Base-by-base conservation (phyloP, 768 basidiomycete species). In the Kwoniella sp. region DNA sequence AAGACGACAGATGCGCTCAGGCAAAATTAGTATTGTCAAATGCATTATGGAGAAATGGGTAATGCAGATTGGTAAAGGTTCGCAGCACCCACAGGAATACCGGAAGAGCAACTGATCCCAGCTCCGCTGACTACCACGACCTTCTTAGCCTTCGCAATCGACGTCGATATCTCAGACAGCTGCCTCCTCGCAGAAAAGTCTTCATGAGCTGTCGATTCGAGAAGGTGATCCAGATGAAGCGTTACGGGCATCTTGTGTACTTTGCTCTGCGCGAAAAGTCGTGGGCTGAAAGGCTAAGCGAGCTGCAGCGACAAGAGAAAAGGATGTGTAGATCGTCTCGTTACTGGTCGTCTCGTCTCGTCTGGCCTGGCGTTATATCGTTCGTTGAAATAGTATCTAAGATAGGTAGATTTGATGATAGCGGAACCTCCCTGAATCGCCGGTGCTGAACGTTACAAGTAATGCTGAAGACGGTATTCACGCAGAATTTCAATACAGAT, bases 51-150 rank as follows among this genome's bases (percentile, higher is more conserved):
- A 9, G 51, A 53, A 11, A 23, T 25, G 25, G 23, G 22, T 26
- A 34, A 52, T 3, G 9, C 22, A 48, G 31, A 45, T 11, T 45
- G n/a, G n/a, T n/a, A n/a, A n/a, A n/a, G n/a, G n/a, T n/a, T 45
- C 5, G 37, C 31, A 9, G 41, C 17, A 84, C 91, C 70, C 75
- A 97, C 95, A 11, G 94, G 95, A 77, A 99, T 96, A 61, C 95
- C 95, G 77, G 89, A 91, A 25, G 92, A 92, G 82, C 93, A 97
- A 25, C 93, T 95, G 68, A 98, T 94, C 57, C 95, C 95, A 3
- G 95, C 95, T 25, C 95, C 95, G 37, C 92, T 92, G 69, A 97
- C 89, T 9, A 95, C 87, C 22, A 99, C 86, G 66, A 94, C 89
- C 81, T 87, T 88, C 83, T 89, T 93, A 81, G 88, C 86, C 81